These are phyloP conservation scores for Tritrichomonas musculus DNA, from an alignment of 208 protist species.

Conservation along the genomic window DNA sequence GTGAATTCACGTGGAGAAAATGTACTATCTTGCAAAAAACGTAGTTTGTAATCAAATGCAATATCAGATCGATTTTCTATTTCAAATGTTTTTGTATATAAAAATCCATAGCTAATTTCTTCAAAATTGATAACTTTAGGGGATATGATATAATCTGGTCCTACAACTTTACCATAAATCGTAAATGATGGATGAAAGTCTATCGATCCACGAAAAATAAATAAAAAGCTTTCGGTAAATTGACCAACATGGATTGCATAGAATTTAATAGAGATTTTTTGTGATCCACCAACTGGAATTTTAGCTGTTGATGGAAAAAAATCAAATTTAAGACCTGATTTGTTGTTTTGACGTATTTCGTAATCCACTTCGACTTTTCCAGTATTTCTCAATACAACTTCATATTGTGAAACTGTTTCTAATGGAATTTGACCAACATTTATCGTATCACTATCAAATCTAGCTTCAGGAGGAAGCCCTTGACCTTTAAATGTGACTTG, in stretches of 20 bases:
- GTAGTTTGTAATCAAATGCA: not conserved
- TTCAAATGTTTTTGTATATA: not conserved
- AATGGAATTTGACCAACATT: not conserved
- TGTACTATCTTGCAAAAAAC: not conserved
- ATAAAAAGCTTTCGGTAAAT: conserved; percentile 19
- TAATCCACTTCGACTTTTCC: not conserved
- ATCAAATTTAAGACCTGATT: not conserved
- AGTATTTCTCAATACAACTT: not conserved
- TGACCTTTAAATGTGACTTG: not conserved
- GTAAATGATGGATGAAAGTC: not conserved
- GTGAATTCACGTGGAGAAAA: conserved; percentile 8
- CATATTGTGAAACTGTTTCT: not conserved
- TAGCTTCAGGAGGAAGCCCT: not conserved
- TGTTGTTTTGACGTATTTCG: not conserved
- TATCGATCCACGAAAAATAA: not conserved
- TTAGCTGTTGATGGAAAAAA: not conserved
- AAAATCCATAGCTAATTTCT: not conserved
- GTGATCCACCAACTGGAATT: not conserved
- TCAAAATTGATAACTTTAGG: not conserved
- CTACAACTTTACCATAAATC: not conserved
- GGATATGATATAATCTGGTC: not conserved
- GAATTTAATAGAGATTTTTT: not conserved
- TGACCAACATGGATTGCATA: not conserved
- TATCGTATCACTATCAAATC: not conserved
- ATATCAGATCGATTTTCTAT: not conserved